Evolutionary conservation across 2,329 filamentous ascomycete genomes (phyloP).

Genomic region (Aureobasidium sp.): DNA sequence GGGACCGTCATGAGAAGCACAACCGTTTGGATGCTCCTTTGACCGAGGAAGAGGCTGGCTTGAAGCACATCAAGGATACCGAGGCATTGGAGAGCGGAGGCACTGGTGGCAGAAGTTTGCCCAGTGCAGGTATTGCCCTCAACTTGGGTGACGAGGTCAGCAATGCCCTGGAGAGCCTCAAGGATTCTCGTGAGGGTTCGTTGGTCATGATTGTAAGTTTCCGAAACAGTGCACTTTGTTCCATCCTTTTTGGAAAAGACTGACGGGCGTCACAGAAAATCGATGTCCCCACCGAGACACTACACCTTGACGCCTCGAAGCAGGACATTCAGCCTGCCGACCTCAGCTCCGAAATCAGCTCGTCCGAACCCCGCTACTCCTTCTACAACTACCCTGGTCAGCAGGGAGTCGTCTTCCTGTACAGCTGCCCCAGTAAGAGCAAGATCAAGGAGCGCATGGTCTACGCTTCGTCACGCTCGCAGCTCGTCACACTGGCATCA

Average conservation of each 20-base stretch:
- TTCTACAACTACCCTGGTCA: slow-evolving; percentile 63
- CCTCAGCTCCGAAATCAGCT: slow-evolving; percentile 52
- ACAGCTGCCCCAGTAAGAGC: slow-evolving; percentile 63
- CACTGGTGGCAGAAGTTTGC: slow-evolving; percentile 46
- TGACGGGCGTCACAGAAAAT: slow-evolving; percentile 49
- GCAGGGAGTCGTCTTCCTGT: slow-evolving; percentile 62
- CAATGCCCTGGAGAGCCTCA: slow-evolving; percentile 53
- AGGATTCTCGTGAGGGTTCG: slow-evolving; percentile 39
- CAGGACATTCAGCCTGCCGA: slow-evolving; percentile 48
- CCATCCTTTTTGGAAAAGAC: not conserved
- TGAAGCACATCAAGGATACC: slow-evolving; percentile 64
- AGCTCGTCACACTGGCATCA: slow-evolving; percentile 54
- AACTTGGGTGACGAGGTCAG: slow-evolving; percentile 54
- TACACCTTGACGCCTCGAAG: slow-evolving; percentile 53
- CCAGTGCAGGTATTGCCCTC: slow-evolving; percentile 40
- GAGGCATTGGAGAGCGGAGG: slow-evolving; percentile 69
- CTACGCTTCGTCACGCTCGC: slow-evolving; percentile 56
- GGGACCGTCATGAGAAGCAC: slow-evolving; percentile 64
- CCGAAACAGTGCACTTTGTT: not conserved
- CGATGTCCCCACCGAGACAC: slow-evolving; percentile 58
- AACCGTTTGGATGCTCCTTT: slow-evolving; percentile 53
- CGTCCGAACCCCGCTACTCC: slow-evolving; percentile 63
- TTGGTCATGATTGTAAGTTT: slow-evolving; percentile 56
- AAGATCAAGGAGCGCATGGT: slow-evolving; percentile 81
- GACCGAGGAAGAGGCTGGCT: slow-evolving; percentile 65